These are phyloP conservation scores for Neospermospora avenae DNA, from an alignment of 2,329 filamentous ascomycete species.

Conservation along the genomic window DNA sequence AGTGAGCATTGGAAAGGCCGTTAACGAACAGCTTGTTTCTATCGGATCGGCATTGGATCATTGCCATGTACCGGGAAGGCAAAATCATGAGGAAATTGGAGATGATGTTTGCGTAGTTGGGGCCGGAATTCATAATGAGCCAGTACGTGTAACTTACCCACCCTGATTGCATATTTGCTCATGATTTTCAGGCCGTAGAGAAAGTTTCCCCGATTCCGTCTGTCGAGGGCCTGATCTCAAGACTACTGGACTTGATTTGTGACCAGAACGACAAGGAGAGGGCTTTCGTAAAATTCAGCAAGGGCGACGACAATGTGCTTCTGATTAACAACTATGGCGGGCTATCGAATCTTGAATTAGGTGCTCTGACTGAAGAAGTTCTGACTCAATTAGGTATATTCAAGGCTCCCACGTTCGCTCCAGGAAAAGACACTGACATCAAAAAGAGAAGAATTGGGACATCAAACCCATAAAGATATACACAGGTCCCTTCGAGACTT, in stretches of 20 bases:
- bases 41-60: constrained; percentile 50
- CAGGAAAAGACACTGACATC: not conserved
- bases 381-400: constrained; percentile 38
- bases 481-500: constrained; percentile 48
- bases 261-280: constrained; percentile 46
- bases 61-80: constrained; percentile 49
- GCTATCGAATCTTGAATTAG: constrained; percentile 55
- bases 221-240: constrained; percentile 45
- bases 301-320: constrained; percentile 46
- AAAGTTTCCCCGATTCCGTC: constrained; percentile 49
- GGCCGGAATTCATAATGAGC: constrained; percentile 66
- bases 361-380: constrained; percentile 45
- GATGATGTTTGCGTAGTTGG: constrained; percentile 58
- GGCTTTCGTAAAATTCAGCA: constrained; percentile 46
- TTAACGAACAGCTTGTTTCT: constrained; percentile 40
- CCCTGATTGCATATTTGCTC: not conserved
- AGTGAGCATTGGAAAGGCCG: constrained; percentile 30
- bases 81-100: constrained; percentile 46
- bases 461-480: constrained; percentile 47
- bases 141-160: constrained; percentile 38
- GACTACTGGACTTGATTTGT: constrained; percentile 45
- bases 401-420: not conserved
- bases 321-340: constrained; percentile 59
- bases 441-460: constrained; percentile 42
- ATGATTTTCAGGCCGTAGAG: constrained; percentile 34